Evolutionary conservation across 2,329 filamentous ascomycete species (phyloP), one percentile per base, ranked within the genome.

Genomic region (Helotiales sp.): DNA sequence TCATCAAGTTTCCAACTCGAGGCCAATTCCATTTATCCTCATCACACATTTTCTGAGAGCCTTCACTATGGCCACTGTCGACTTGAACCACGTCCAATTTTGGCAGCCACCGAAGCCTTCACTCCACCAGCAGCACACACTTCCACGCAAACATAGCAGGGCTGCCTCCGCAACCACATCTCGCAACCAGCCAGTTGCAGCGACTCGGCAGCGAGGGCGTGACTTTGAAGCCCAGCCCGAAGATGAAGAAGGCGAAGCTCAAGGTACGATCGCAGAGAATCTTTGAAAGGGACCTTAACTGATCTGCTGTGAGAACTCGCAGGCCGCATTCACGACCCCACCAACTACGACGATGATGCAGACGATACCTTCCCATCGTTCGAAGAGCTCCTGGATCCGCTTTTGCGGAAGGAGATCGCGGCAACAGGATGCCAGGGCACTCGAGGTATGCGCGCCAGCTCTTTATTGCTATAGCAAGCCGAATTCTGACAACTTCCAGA

Each of bases 301-400:
- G 32, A 61, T 50, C 40, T 61, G 24, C 20, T 61, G 24, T 61
- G 24, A 34, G 40, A 30, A 61, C 45, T 50, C 40, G 24, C 22
- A 61, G 22, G 26, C 22, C 37, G 58, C n/a, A 20, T 24, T 34
- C 11, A 61, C 37, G 28, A 45, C 37, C 45, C 45, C 20, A 47
- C 20, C 45, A 61, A 61, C 37, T 50, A 4, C 13, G n/a, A 34
- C 34, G 43, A 47, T 28, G 28, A 59, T 28, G 17, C 20, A 64
- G 26, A 61, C 45, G 45, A 45, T 52, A 28, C 13, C n/a, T 60
- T 65, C 22, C 52, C n/a, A 58, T 58, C 24, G n/a, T 34, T 64
- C 40, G 24, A 64, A 28, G 24, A 59, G 62, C 20, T 58, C 24
- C 26, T 58, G 17, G 37, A 20, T 64, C 26, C 26, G 49, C 30